phyloP scores from a whole-genome alignment of 257 asterid species.

The Nicotiana benthamiana region DNA sequence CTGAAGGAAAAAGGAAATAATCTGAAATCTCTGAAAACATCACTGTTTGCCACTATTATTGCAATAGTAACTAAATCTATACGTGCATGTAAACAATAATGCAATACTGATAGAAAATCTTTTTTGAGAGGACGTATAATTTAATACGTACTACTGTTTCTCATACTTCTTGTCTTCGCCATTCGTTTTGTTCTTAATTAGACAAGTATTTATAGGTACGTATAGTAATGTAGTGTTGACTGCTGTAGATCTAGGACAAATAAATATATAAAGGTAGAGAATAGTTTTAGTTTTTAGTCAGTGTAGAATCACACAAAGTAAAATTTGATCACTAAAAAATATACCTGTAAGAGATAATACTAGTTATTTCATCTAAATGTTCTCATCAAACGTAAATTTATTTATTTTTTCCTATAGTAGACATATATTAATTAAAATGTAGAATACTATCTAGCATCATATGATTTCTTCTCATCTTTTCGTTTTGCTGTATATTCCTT shows the following conservation, averaged over 20 bases:
- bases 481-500: too few relatives aligned
- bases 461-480: too few relatives aligned
- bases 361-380: too few relatives aligned
- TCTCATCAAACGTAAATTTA: too few relatives aligned
- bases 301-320: too few relatives aligned
- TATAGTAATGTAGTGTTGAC: not conserved
- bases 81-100: not conserved
- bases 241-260: not conserved
- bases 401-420: too few relatives aligned
- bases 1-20: not conserved
- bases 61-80: slow-evolving; percentile 10
- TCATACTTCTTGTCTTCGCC: not conserved
- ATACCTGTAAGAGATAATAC: too few relatives aligned
- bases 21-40: not conserved
- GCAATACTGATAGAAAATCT: slow-evolving; percentile 3
- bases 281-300: too few relatives aligned
- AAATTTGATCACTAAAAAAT: too few relatives aligned
- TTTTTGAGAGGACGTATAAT: not conserved
- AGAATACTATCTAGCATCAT: too few relatives aligned
- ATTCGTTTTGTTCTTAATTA: not conserved
- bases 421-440: too few relatives aligned
- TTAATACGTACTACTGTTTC: not conserved
- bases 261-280: not conserved
- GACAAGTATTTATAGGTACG: not conserved
- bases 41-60: not conserved